A percentile compares a stretch with the other conserved stretches of the same genome.
phyloP scores from a whole-genome alignment of 129 eudicot species.

The Kitagawia praeruptora region DNA sequence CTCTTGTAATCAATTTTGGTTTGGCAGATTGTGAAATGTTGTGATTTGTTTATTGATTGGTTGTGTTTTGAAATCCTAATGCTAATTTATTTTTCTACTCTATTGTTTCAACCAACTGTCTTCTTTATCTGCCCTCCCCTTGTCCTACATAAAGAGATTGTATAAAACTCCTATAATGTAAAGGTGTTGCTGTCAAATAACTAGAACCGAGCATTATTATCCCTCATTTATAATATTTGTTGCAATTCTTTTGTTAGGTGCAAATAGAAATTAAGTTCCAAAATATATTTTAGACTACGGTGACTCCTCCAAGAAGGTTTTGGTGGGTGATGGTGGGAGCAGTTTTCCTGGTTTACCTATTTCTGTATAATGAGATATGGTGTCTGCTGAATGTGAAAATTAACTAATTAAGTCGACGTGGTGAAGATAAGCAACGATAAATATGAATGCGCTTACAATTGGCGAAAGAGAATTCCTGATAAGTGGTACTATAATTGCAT shows the following conservation, averaged over 20 bases:
- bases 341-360: not conserved
- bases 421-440: not conserved
- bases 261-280: not conserved
- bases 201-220: not conserved
- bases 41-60: not conserved
- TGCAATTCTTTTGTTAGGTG: not conserved
- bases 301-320: not conserved
- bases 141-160: not conserved
- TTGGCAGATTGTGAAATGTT: not conserved
- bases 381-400: not conserved
- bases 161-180: not conserved
- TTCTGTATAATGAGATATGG: not conserved
- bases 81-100: not conserved
- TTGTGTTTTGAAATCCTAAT: not conserved
- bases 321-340: too few relatives aligned
- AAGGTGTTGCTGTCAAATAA: not conserved
- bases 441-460: not conserved
- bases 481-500: not conserved
- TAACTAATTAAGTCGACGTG: not conserved
- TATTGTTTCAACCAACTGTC: not conserved
- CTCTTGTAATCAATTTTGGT: not conserved
- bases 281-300: not conserved
- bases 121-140: not conserved
- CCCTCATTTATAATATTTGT: not conserved
- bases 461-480: not conserved